Conservation (phyloP, 495 filamentous ascomycete species). For the Aspergillus campestris region DNA sequence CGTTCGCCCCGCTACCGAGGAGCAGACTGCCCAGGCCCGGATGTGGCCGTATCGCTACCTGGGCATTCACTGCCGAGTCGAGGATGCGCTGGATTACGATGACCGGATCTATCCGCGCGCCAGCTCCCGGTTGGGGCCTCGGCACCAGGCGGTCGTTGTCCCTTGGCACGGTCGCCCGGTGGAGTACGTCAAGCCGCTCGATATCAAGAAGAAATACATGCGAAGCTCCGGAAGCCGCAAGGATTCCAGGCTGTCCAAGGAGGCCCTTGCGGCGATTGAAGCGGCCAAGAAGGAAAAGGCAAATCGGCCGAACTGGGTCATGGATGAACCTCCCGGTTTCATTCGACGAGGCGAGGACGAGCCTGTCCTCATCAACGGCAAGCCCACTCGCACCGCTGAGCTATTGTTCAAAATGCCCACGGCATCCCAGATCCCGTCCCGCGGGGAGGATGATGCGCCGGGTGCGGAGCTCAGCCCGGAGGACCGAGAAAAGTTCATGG, state of each 20-base stretch:
- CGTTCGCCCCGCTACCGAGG: constrained; percentile 67
- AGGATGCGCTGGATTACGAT: constrained; percentile 95
- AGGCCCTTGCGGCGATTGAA: constrained; percentile 68
- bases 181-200: constrained; percentile 78
- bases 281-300: constrained; percentile 69
- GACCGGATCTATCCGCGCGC: constrained; percentile 96
- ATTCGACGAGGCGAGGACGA: constrained; percentile 74
- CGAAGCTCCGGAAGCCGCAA: constrained; percentile 57
- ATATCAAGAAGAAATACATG: constrained; percentile 69
- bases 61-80: constrained; percentile 89
- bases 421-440: constrained; percentile 30
- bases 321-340: constrained; percentile 85
- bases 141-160: constrained; percentile 81
- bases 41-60: constrained; percentile 96
- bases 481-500: constrained; percentile 48
- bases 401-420: constrained; percentile 46
- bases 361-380: constrained; percentile 37
- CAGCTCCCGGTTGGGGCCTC: constrained; percentile 82
- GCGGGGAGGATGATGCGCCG: constrained; percentile 42
- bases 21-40: constrained; percentile 83
- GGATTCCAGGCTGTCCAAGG: constrained; percentile 66
- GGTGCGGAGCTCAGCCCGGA: constrained; percentile 27
- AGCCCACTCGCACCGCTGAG: constrained; percentile 46
- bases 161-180: constrained; percentile 80
- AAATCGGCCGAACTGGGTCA: constrained; percentile 81